Evolutionary conservation across 1,284 basidiomycete species (phyloP).

Genomic region (Tilletia indica): DNA sequence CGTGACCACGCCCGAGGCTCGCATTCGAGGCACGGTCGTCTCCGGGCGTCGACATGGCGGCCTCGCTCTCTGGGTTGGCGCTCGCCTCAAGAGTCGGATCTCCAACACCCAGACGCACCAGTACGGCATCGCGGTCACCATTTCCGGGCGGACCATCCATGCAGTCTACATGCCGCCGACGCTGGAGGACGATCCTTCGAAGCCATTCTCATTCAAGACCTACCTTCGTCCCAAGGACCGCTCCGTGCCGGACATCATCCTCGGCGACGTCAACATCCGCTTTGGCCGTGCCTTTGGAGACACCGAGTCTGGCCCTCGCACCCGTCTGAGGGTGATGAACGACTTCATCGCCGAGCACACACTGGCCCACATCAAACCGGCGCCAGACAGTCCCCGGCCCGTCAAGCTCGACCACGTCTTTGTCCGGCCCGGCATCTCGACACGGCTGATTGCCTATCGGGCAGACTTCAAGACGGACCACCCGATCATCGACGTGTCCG

Average conservation of each 20-base stretch:
- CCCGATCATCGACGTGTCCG: background rate
- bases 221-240: background rate
- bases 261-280: slow-evolving; percentile 5
- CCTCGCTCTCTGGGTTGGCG: background rate
- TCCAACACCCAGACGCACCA: background rate
- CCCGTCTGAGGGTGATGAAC: background rate
- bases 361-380: background rate
- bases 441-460: background rate
- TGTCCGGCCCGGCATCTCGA: background rate
- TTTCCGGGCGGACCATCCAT: background rate
- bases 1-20: background rate
- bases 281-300: background rate
- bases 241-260: background rate
- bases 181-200: background rate
- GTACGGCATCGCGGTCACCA: background rate
- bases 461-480: background rate
- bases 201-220: background rate
- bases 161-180: background rate
- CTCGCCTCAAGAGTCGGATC: background rate
- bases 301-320: background rate
- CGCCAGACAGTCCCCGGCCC: background rate
- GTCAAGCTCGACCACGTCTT: background rate
- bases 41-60: background rate
- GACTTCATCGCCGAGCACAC: background rate
- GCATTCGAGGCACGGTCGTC: background rate